Conservation (phyloP, 225 moss, liverwort and hornwort genomes). For the Polytrichum commune region DNA sequence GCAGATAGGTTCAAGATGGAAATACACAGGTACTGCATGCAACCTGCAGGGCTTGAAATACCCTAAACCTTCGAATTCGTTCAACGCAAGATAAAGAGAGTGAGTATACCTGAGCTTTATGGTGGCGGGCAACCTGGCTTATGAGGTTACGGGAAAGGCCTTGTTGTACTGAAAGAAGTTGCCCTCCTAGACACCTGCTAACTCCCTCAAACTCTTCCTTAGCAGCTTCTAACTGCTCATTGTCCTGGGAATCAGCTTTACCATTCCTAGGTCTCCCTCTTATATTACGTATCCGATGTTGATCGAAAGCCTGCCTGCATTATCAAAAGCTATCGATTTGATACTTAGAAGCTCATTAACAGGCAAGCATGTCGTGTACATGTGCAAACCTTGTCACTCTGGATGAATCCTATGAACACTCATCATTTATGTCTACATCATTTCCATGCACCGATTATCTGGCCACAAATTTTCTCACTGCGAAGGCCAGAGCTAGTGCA, state of each 20-base stretch:
- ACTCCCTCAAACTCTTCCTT: conserved; percentile 61
- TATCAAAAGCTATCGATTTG: conserved; percentile 7
- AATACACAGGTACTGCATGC: no score
- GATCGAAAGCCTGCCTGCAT: conserved; percentile 63
- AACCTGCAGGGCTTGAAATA: no score
- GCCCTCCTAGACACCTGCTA: conserved; percentile 45
- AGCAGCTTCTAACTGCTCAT: conserved; percentile 54
- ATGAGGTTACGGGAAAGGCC: conserved; percentile 64
- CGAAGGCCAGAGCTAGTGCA: no score
- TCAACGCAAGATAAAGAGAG: not conserved
- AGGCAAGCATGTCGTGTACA: not conserved
- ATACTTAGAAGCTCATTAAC: not conserved
- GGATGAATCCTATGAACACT: not conserved
- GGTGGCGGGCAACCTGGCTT: conserved; percentile 77
- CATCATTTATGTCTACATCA: no score
- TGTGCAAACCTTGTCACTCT: not conserved
- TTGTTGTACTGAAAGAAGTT: conserved; percentile 56
- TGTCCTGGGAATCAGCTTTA: conserved; percentile 44
- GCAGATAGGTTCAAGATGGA: no score
- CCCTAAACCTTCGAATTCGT: no score
- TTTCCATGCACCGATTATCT: no score
- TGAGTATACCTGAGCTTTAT: conserved; percentile 61
- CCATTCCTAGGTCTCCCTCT: conserved; percentile 49
- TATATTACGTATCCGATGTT: conserved; percentile 33
- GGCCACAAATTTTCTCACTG: no score